These are phyloP conservation scores for Phytophthora cryptogea DNA, from an alignment of 352 stramenopile genomes.

Conservation along the genomic window DNA sequence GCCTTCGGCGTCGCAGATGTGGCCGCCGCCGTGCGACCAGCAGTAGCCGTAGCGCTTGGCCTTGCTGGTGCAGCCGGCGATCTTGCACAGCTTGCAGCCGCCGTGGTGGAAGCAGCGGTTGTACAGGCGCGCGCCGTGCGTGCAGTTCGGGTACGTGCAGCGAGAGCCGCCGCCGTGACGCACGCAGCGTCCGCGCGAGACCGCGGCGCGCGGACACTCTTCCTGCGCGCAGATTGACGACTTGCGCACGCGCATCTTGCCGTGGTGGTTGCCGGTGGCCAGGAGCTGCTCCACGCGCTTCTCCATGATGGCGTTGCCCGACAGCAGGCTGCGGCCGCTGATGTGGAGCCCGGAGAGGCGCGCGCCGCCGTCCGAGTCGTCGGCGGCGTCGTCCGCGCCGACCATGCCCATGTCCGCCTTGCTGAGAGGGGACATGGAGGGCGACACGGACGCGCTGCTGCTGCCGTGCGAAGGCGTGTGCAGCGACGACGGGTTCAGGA, in stretches of 20 bases:
- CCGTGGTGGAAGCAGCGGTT: constrained; percentile 74
- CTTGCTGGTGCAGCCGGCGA: constrained; percentile 64
- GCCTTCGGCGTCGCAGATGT: constrained; percentile 53
- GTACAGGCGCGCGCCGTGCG: constrained; percentile 59
- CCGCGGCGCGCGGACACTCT: constrained; percentile 53
- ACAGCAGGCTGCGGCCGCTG: constrained; percentile 57
- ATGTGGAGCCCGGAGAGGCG: constrained; percentile 48
- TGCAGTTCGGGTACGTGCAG: constrained; percentile 64
- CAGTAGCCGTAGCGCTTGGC: constrained; percentile 76
- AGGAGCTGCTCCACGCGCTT: constrained; percentile 64
- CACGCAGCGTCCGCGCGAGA: constrained; percentile 60
- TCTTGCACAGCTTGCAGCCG: constrained; percentile 67
- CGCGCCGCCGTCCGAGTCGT: constrained; percentile 37
- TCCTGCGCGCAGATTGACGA: constrained; percentile 59
- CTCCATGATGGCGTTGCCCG: constrained; percentile 52
- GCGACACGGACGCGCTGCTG: constrained; percentile 32
- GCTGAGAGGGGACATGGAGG: constrained; percentile 51
- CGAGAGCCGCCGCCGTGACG: constrained; percentile 59
- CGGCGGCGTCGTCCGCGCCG: constrained; percentile 32
- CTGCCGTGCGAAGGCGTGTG: constrained; percentile 15
- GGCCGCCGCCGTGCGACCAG: constrained; percentile 69
- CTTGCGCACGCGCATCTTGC: constrained; percentile 74
- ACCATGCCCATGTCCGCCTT: constrained; percentile 41
- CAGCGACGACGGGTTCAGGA: constrained; percentile 62
- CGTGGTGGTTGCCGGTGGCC: constrained; percentile 58